Evolutionary conservation across 2,329 filamentous ascomycete species (phyloP), one percentile per base, ranked within the genome.

Genomic region (Fusarium coffeatum): DNA sequence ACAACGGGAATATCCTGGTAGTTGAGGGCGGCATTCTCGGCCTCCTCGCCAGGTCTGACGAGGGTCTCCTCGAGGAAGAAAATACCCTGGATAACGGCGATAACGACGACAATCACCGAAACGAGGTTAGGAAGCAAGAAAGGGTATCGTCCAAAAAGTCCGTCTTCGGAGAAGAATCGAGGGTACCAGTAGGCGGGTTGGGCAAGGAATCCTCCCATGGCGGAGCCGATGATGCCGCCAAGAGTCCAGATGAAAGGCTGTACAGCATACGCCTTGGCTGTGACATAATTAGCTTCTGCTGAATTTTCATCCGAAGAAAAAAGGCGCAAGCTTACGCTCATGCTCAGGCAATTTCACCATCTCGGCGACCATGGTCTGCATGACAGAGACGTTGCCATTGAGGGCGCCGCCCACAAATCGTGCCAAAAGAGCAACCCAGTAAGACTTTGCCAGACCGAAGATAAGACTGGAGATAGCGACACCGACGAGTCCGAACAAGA

Each of bases 291-390:
- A 69, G 57, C 41, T n/a, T 16, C 1, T 34, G 11, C 4, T n/a
- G 7, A n/a, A 18, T 16, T 9, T 8, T 16, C 4, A 12, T 8
- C 4, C 1, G 5, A 3, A 3, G 3, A 0, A 3, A 16, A 6
- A 9, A 25, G 13, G 28, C 5, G 6, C 34, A 40, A 34, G 69
- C 72, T 68, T 47, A 72, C 87, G 74, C 91, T 94, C 84, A 37
- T 97, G 94, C 78, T 97, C 97, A 68, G 90, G 94, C 59, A 92
- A 87, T 77, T 97, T 93, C 6, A 94, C 97, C 69, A 97, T 91
- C 80, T 98, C 94, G 25, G 94, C 94, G 43, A 98, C 81, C 66
- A 93, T 96, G 1, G 94, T 97, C 32, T 93, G 94, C 27, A 97
- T 93, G 8, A 97, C 89, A 7, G 92, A 93, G 41, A 94, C 93